Evolutionary conservation across 306 rosid species (phyloP), one percentile per base, ranked within the genome.

Genomic region (Lathyrus oleraceus): DNA sequence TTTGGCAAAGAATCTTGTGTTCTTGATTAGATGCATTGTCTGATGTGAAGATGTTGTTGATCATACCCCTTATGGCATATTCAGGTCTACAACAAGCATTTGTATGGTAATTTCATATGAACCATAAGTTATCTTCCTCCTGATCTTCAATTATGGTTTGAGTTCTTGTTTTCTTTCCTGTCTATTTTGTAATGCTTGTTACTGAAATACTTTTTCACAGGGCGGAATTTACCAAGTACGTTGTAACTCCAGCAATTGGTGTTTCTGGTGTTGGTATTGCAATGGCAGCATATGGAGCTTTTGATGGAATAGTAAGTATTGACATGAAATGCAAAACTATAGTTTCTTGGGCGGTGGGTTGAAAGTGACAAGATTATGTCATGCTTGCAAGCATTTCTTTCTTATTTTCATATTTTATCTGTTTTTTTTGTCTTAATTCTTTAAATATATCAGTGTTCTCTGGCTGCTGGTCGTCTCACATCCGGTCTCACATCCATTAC

Each of bases 11-110:
- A 70, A 51, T 52, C 62, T 77, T 10, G n/a, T 68, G 67, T 32
- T 4, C 10, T 23, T 57, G 42, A 70, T 28, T 64, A 54, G 49
- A 78, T 83, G 89, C 91, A 8, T 43, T 94, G 72, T 65, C 79
- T 69, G 88, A 87, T 72, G 72, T 48, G 45, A 78, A 89, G 83
- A 91, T 94, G 97, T 69, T 94, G 66, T 83, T 90, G 85, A 51
- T 69, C 87, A 84, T 94, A 73, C 99, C 97, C 49, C 97, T 94
- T 43, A 86, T 91, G 40, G 91, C 95, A 42, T 94, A 91, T 83
- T 94, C 99, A 60, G 99, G 99, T 70, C 86, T 94, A 70, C 97
- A 94, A 65, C 96, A 89, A 71, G 96, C 99, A 73, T 94, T 94
- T 83, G 99, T 86, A 15, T 94, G 99, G 99, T 94, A 87, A 86